Conservation (phyloP, 805 yeast species). For the Wickerhamiella siamensis region DNA sequence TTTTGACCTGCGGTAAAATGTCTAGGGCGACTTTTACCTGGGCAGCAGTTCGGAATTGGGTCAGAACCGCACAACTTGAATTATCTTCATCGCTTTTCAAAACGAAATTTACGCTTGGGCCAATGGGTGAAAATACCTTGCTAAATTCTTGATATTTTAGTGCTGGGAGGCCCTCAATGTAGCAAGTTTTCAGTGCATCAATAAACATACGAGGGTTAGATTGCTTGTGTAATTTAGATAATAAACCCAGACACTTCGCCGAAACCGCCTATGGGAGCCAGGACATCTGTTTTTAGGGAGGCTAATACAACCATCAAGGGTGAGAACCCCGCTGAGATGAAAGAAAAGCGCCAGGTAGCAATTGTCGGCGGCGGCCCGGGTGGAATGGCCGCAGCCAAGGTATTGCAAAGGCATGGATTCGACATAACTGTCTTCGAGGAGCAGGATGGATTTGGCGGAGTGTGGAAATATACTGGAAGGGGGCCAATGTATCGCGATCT, state of each 20-base stretch:
- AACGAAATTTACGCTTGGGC: not conserved
- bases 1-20: conserved; percentile 7
- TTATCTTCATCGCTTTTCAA: not conserved
- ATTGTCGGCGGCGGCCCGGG: conserved; percentile 70
- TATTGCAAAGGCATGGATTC: conserved; percentile 39
- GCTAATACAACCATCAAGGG: too few relatives aligned
- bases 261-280: not conserved
- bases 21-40: conserved; percentile 11
- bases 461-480: conserved; percentile 50
- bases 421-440: conserved; percentile 47
- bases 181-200: not conserved
- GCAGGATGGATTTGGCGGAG: conserved; percentile 52
- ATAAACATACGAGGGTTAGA: not conserved
- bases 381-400: conserved; percentile 53
- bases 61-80: not conserved
- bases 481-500: conserved; percentile 47
- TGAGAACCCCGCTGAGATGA: too few relatives aligned
- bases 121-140: not conserved
- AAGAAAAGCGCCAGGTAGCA: conserved; percentile 32
- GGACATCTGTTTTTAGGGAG: too few relatives aligned
- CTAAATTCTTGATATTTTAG: not conserved
- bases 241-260: too few relatives aligned
- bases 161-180: not conserved
- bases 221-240: not conserved
- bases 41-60: not conserved